Evolutionary conservation across 345 rosid species (phyloP).

Genomic region (Pistacia vera): DNA sequence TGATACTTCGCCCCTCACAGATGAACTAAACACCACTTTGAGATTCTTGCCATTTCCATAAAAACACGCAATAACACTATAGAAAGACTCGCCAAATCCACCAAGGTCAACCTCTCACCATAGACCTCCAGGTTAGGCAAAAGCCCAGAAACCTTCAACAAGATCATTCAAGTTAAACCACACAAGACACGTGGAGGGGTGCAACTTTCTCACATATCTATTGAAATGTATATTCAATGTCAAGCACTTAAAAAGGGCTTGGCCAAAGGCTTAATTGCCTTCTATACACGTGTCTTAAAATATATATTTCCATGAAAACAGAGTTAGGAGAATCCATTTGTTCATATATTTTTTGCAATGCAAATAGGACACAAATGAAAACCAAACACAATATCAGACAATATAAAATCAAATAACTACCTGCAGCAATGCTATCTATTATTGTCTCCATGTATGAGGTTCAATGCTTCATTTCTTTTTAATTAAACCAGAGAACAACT

Average conservation of each 20-base stretch:
- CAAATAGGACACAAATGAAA: too few relatives aligned
- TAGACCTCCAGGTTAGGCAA: conserved; percentile 90
- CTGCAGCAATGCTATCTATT: too few relatives aligned
- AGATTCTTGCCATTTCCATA: conserved; percentile 81
- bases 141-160: conserved; percentile 97
- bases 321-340: too few relatives aligned
- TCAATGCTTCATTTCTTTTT: too few relatives aligned
- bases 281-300: conserved; percentile 6
- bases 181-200: conserved; percentile 43
- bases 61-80: conserved; percentile 69
- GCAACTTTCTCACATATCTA: conserved; percentile 48
- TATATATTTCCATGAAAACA: too few relatives aligned
- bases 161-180: conserved; percentile 88
- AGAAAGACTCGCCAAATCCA: conserved; percentile 91
- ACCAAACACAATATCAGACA: too few relatives aligned
- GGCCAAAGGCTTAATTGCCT: conserved; percentile 16
- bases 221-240: conserved; percentile 30
- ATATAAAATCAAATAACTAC: too few relatives aligned
- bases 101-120: conserved; percentile 95
- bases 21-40: conserved; percentile 88
- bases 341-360: too few relatives aligned
- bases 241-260: conserved; percentile 32
- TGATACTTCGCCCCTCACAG: conserved; percentile 88
- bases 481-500: too few relatives aligned
- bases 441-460: too few relatives aligned